Conservation (phyloP, 306 rosid species). For the Luffa aegyptiaca region DNA sequence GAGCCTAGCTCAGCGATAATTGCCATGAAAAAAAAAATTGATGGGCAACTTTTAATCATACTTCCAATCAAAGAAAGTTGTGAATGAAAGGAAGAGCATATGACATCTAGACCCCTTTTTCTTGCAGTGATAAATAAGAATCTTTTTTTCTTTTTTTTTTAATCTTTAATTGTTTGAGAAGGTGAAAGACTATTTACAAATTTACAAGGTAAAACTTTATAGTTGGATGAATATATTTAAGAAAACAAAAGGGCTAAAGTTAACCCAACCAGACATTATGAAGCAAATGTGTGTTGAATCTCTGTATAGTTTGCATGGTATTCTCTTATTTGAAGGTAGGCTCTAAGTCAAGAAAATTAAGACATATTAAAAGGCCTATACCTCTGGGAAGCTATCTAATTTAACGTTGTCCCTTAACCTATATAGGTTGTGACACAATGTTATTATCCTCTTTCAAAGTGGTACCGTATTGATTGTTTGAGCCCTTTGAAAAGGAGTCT, state of each 20-base stretch:
- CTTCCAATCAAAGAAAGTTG: not conserved
- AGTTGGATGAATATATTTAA: not conserved
- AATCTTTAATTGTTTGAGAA: not conserved
- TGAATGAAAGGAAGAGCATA: not conserved
- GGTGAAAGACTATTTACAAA: not conserved
- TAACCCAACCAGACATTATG: too few species aligned
- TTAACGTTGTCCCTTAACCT: too few species aligned
- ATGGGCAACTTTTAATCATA: not conserved
- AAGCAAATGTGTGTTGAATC: too few species aligned
- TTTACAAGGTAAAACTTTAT: not conserved
- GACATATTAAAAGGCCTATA: too few species aligned
- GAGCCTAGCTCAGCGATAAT: too few species aligned
- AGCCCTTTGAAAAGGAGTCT: too few species aligned
- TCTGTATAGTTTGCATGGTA: too few species aligned
- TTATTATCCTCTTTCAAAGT: too few species aligned
- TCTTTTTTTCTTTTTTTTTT: not conserved
- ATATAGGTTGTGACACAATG: too few species aligned
- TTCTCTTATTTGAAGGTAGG: not conserved
- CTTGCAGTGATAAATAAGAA: not conserved
- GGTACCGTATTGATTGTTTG: too few species aligned
- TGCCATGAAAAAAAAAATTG: too few species aligned
- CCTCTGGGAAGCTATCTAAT: too few species aligned
- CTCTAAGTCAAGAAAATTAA: not conserved
- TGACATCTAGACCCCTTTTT: not conserved
- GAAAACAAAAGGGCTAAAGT: not conserved